phyloP scores from a whole-genome alignment of 1,139 yeast species.

The Taiozyma sp. region DNA sequence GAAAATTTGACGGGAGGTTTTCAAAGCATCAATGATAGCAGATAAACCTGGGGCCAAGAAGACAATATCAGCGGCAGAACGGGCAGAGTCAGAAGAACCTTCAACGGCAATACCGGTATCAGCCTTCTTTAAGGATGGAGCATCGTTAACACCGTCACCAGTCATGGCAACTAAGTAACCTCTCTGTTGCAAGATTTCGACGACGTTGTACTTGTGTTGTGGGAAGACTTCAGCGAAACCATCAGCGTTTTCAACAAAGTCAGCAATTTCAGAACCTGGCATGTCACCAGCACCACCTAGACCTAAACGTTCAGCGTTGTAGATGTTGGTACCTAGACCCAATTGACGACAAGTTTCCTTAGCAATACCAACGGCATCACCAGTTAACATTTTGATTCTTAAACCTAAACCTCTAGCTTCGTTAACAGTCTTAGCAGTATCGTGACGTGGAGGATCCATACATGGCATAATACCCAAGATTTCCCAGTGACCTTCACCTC shows the following conservation, averaged over 20 bases:
- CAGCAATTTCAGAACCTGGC: slow-evolving; percentile 96
- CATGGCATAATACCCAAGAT: slow-evolving; percentile 97
- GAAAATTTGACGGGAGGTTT: slow-evolving; percentile 95
- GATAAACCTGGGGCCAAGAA: slow-evolving; percentile 96
- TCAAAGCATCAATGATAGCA: slow-evolving; percentile 90
- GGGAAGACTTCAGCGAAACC: slow-evolving; percentile 99
- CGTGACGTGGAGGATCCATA: slow-evolving; percentile 99
- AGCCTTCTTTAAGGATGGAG: slow-evolving; percentile 94
- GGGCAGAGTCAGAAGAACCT: slow-evolving; percentile 96
- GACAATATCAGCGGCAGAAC: slow-evolving; percentile 95
- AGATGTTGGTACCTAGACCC: slow-evolving; percentile 95
- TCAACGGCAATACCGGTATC: slow-evolving; percentile 97
- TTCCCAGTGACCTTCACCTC: slow-evolving; percentile 99
- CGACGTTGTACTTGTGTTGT: slow-evolving; percentile 91
- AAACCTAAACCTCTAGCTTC: slow-evolving; percentile 94
- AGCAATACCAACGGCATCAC: slow-evolving; percentile 99
- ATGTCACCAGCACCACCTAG: slow-evolving; percentile 94
- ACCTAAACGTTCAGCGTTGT: slow-evolving; percentile 96
- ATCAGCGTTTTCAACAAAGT: slow-evolving; percentile 93
- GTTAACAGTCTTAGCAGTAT: slow-evolving; percentile 91
- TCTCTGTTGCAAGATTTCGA: slow-evolving; percentile 84
- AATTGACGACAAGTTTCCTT: slow-evolving; percentile 98
- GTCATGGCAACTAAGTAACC: slow-evolving; percentile 97
- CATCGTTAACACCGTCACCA: slow-evolving; percentile 98
- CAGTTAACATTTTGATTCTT: slow-evolving; percentile 96